Conservation (phyloP, 2,329 filamentous ascomycete species). For the Calycina herbarum region DNA sequence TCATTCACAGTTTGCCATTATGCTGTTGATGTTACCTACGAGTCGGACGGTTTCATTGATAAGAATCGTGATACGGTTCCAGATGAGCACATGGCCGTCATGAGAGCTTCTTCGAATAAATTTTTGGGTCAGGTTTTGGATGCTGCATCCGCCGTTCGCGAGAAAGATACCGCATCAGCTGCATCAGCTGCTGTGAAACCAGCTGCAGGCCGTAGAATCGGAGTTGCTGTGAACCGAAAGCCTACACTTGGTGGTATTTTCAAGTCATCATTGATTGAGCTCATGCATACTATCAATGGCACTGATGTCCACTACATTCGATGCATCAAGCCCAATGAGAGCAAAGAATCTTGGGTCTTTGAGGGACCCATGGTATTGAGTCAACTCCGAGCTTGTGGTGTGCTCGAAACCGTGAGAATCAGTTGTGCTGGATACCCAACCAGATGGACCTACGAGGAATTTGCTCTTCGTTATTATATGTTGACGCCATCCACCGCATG, state of each 20-base stretch:
- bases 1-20: slow-evolving; percentile 98
- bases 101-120: slow-evolving; percentile 77
- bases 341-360: slow-evolving; percentile 95
- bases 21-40: slow-evolving; percentile 95
- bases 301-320: slow-evolving; percentile 99
- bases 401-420: slow-evolving; percentile 95
- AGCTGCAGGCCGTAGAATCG: slow-evolving; percentile 79
- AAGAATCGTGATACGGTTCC: slow-evolving; percentile 99
- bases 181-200: slow-evolving; percentile 74
- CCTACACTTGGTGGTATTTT: slow-evolving; percentile 97
- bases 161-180: slow-evolving; percentile 75
- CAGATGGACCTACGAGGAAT: slow-evolving; percentile 98
- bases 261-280: slow-evolving; percentile 95
- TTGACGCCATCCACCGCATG: slow-evolving; percentile 84
- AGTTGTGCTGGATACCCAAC: slow-evolving; percentile 97
- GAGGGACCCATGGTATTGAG: slow-evolving; percentile 98
- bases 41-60: slow-evolving; percentile 98
- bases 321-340: slow-evolving; percentile 98
- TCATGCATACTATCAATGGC: slow-evolving; percentile 97
- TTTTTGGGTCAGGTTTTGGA: slow-evolving; percentile 86
- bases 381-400: slow-evolving; percentile 96
- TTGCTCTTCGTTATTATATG: slow-evolving; percentile 98
- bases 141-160: slow-evolving; percentile 80
- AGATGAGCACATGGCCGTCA: slow-evolving; percentile 94
- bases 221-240: slow-evolving; percentile 91